Evolutionary conservation across 2,329 filamentous ascomycete genomes (phyloP).

Genomic region (Celoporthe dispersa): DNA sequence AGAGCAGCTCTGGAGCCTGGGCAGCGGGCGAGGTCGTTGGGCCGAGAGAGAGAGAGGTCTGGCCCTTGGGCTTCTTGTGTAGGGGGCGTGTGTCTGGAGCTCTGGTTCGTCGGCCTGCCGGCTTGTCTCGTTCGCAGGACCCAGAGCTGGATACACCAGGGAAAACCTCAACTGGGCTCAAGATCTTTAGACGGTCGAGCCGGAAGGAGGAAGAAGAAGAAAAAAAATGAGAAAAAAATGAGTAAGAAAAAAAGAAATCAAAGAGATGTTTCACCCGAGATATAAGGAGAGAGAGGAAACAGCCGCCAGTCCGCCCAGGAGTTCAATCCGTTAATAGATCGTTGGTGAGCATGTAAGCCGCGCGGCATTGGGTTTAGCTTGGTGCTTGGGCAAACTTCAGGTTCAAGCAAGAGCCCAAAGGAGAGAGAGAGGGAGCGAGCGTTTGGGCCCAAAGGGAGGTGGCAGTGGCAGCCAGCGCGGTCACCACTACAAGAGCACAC

Average conservation of each 20-base stretch:
- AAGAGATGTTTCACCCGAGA: too few relatives aligned
- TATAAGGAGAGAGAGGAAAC: too few relatives aligned
- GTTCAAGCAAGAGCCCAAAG: constrained; percentile 2
- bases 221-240: not conserved
- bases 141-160: not conserved
- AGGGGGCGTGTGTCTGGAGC: not conserved
- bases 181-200: not conserved
- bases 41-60: not conserved
- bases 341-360: not conserved
- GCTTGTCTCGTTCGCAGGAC: not conserved
- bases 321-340: not conserved
- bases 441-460: not conserved
- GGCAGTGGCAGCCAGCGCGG: not conserved
- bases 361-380: constrained; percentile 4
- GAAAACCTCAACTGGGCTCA: not conserved
- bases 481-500: not conserved
- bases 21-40: not conserved
- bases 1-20: not conserved
- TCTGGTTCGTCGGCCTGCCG: not conserved
- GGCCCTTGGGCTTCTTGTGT: not conserved
- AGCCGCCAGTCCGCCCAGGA: not conserved
- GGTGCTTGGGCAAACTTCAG: not conserved
- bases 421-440: constrained; percentile 16
- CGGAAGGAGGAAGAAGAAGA: not conserved
- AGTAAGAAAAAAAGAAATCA: not conserved